These are phyloP conservation scores for Fonsecaea monophora DNA, from an alignment of 2,329 filamentous ascomycete genomes.

Conservation along the genomic window DNA sequence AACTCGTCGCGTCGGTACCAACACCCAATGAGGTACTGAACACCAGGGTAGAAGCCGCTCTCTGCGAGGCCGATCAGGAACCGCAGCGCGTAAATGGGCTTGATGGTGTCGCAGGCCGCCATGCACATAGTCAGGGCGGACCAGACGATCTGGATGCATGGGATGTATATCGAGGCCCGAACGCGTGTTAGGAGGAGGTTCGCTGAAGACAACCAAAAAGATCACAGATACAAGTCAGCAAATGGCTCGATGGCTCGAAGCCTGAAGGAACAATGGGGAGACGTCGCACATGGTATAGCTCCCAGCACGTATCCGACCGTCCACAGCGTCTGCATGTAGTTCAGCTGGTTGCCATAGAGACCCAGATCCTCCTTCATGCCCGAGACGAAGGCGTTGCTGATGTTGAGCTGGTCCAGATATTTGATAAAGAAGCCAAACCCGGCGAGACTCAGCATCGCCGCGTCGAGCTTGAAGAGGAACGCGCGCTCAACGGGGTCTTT, in stretches of 20 bases:
- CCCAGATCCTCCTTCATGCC: constrained; percentile 56
- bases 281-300: not conserved
- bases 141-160: constrained; percentile 43
- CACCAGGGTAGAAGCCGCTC: constrained; percentile 45
- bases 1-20: constrained; percentile 60
- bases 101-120: constrained; percentile 14
- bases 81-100: constrained; percentile 13
- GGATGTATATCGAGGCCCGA: constrained; percentile 42
- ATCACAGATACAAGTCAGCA: too few species aligned
- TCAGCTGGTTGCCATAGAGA: constrained; percentile 59
- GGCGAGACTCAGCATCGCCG: constrained; percentile 42
- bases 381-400: constrained; percentile 41
- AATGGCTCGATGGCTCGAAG: too few species aligned
- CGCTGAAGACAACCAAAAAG: not conserved
- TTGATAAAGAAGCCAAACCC: constrained; percentile 43
- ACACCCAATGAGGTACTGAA: constrained; percentile 35
- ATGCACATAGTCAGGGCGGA: constrained; percentile 39
- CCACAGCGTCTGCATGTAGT: constrained; percentile 43
- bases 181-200: not conserved
- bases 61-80: constrained; percentile 16
- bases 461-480: constrained; percentile 44
- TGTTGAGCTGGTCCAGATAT: constrained; percentile 36
- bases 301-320: constrained; percentile 65
- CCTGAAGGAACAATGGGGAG: too few species aligned
- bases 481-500: constrained; percentile 56